Base-by-base conservation (phyloP, 345 rosid species). In the Linum lewisii region DNA sequence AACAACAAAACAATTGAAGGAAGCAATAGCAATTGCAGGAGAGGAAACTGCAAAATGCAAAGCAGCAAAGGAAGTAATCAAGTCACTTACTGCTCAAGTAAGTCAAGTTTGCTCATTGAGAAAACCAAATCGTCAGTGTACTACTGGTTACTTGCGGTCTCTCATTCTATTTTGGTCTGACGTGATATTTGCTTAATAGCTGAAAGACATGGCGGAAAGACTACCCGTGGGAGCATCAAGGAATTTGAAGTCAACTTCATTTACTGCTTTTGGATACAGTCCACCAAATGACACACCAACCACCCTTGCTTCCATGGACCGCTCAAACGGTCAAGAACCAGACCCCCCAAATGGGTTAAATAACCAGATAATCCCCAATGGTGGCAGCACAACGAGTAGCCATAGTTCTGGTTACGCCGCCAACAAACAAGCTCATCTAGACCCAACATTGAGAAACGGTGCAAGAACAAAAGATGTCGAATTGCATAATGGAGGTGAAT, bases 61-160 rank as follows among this genome's bases (percentile, higher is more conserved):
- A 73, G 97, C 95, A 57, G 97, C 99, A 60, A 94, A 94, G 67
- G 99, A 94, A 82, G 99, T 94, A 67, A 94, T 94, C 79, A 94
- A 86, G 81, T 87, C 97, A 1, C 87, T 90, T 51, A 94, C 99
- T 55, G 90, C 89, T 67, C 97, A 93, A 75, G 99, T 93, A 89
- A 85, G 81, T 52, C 49, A 23, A 24, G 22, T 54, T 13, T 54
- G 52, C 26, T 8, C 44, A 49, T 37, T 62, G 8, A 24, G 14
- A 11, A 32, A n/a, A 49, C 36, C 19, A 0, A 15, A 19, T 66
- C 22, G 44, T 29, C 26, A 8, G 4, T 55, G 19, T 19, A 55
- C 3, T 9, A 5, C 18, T 23, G 7, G 32, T 10, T 2, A n/a
- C n/a, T n/a, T n/a, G n/a, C n/a, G n/a, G n/a, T n/a, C 8, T 24